Evolutionary conservation across 1,284 basidiomycete genomes (phyloP).

Genomic region (Fomitopsis palustris): DNA sequence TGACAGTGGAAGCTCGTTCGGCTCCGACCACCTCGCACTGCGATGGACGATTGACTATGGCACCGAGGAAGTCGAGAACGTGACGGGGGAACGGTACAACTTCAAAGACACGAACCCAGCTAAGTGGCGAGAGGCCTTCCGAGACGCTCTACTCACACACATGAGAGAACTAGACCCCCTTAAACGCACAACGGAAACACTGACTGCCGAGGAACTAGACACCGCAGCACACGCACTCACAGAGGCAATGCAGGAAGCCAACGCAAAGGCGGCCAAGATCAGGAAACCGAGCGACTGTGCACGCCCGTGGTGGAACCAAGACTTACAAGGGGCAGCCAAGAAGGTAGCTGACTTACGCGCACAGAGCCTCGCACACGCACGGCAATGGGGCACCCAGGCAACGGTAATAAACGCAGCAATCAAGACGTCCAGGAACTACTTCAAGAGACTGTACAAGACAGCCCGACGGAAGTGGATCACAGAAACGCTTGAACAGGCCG

Average conservation of each 20-base stretch:
- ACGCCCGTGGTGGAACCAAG: constrained; percentile 3
- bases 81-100: constrained; percentile 6
- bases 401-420: not conserved
- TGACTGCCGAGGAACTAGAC: not conserved
- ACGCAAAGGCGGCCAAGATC: not conserved
- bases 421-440: constrained; percentile 4
- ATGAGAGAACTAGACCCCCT: not conserved
- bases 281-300: constrained; percentile 1
- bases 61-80: constrained; percentile 1
- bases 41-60: constrained; percentile 7
- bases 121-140: constrained; percentile 6
- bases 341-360: not conserved
- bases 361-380: constrained; percentile 3
- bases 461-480: not conserved
- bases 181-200: not conserved
- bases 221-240: not conserved
- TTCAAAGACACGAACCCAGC: constrained; percentile 5
- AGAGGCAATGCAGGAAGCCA: constrained; percentile 2
- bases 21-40: constrained; percentile 9
- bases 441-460: constrained; percentile 4
- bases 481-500: not conserved
- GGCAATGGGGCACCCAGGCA: constrained; percentile 7
- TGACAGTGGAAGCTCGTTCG: not conserved
- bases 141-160: not conserved
- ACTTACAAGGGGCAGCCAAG: not conserved